Evolutionary conservation across 2,329 filamentous ascomycete genomes (phyloP).

Genomic region (Macrophomina phaseolina): DNA sequence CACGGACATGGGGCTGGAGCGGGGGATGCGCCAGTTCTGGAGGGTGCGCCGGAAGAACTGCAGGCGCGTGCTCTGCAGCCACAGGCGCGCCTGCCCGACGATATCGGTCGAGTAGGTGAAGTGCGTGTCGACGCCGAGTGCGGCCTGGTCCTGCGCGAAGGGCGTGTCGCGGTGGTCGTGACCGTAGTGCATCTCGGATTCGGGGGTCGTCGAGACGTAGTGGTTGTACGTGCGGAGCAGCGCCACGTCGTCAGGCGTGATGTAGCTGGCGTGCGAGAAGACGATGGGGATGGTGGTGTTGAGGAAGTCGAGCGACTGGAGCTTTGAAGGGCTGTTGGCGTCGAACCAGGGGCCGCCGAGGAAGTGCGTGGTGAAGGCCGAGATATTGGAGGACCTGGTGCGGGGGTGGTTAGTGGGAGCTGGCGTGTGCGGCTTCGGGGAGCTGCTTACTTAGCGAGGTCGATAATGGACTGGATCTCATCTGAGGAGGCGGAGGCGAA

Average conservation of each 20-base stretch:
- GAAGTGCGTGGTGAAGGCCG: constrained; percentile 51
- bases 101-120: constrained; percentile 58
- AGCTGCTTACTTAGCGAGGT: constrained; percentile 14
- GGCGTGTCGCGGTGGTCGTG: constrained; percentile 55
- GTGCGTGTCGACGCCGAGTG: constrained; percentile 62
- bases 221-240: constrained; percentile 58
- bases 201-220: constrained; percentile 63
- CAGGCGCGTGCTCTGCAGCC: constrained; percentile 56
- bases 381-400: constrained; percentile 30
- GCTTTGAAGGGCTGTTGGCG: constrained; percentile 47
- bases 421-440: background rate
- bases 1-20: constrained; percentile 58
- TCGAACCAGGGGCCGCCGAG: constrained; percentile 33
- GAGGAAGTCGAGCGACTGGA: constrained; percentile 48
- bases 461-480: constrained; percentile 18
- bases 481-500: constrained; percentile 29
- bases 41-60: constrained; percentile 49
- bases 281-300: constrained; percentile 56
- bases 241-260: constrained; percentile 47
- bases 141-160: constrained; percentile 56
- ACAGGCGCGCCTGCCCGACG: constrained; percentile 57
- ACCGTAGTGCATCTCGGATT: constrained; percentile 66
- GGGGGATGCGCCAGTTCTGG: constrained; percentile 50
- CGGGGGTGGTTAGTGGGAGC: background rate
- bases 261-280: constrained; percentile 58